Percentiles rank a stretch among this genome's conserved stretches.
Evolutionary conservation across 345 rosid species (phyloP).

Genomic region (Erucastrum elatum): DNA sequence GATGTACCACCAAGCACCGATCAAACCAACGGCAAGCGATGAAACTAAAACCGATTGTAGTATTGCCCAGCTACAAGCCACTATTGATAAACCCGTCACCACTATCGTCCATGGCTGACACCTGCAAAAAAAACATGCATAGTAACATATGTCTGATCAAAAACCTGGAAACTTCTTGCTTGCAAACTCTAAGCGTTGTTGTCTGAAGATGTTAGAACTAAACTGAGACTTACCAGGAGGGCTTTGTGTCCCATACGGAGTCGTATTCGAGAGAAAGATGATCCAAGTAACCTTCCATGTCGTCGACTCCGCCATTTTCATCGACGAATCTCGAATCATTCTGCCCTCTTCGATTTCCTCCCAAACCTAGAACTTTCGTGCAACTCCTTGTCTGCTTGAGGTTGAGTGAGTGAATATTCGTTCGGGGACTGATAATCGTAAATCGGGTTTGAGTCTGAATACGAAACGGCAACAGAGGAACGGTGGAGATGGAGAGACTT

Average conservation of each 20-base stretch:
- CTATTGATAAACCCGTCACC: conserved; percentile 57
- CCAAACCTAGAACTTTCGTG: conserved; percentile 41
- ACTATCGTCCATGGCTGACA: conserved; percentile 97
- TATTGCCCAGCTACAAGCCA: conserved; percentile 69
- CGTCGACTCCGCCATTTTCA: conserved; percentile 66
- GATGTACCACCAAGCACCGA: conserved; percentile 82
- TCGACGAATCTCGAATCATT: conserved; percentile 58
- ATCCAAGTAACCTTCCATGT: conserved; percentile 90
- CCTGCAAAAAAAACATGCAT: conserved; percentile 45
- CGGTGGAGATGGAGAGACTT: conserved; percentile 34
- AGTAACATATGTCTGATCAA: not conserved
- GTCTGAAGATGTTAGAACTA: not conserved
- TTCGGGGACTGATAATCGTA: conserved; percentile 4
- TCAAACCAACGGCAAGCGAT: conserved; percentile 42
- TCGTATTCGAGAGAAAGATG: conserved; percentile 90
- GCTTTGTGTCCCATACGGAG: conserved; percentile 98
- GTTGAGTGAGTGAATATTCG: not conserved
- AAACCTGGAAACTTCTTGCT: too few relatives aligned
- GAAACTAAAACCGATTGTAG: conserved; percentile 64
- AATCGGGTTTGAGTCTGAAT: conserved; percentile 9
- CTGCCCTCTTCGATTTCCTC: conserved; percentile 45
- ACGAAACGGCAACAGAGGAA: conserved; percentile 22
- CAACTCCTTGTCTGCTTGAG: conserved; percentile 25
- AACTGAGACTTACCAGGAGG: conserved; percentile 59
- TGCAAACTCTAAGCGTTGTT: not conserved